Evolutionary conservation across 345 rosid genomes (phyloP).

Genomic region (Angophora floribunda): DNA sequence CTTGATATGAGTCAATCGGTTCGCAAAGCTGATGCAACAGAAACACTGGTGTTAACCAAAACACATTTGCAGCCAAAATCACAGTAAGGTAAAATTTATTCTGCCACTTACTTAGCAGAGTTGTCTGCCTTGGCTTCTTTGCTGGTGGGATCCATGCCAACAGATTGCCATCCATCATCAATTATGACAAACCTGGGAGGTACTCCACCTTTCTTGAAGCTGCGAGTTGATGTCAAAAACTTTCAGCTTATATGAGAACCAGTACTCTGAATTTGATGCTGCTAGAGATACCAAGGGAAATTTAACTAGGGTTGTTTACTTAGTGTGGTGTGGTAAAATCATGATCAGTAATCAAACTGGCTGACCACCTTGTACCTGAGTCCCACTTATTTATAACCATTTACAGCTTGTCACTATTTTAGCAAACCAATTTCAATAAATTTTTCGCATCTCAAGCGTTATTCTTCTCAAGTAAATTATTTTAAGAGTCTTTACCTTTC

Average conservation of each 20-base stretch:
- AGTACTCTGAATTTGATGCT: background rate
- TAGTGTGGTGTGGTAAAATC: background rate
- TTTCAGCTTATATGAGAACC: background rate
- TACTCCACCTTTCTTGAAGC: constrained; percentile 48
- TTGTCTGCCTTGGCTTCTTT: constrained; percentile 38
- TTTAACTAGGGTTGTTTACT: background rate
- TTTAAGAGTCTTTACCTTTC: constrained; percentile 20
- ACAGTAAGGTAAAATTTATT: background rate
- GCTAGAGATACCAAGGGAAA: background rate
- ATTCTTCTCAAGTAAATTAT: background rate
- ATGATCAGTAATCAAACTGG: background rate
- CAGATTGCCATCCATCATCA: constrained; percentile 72
- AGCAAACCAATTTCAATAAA: background rate
- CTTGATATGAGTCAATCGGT: constrained; percentile 49
- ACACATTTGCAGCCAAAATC: background rate
- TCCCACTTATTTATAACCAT: background rate
- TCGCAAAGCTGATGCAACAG: constrained; percentile 34
- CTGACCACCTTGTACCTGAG: background rate
- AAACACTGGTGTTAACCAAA: background rate
- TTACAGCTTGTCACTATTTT: background rate
- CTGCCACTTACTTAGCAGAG: constrained; percentile 41
- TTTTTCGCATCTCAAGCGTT: too few species aligned
- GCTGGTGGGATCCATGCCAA: constrained; percentile 49
- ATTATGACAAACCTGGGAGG: constrained; percentile 57
- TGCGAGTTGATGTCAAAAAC: constrained; percentile 5